Percentiles rank a stretch among this genome's conserved stretches.
Conservation (phyloP, 1,284 basidiomycete genomes). For the Wolfiporia cocos region DNA sequence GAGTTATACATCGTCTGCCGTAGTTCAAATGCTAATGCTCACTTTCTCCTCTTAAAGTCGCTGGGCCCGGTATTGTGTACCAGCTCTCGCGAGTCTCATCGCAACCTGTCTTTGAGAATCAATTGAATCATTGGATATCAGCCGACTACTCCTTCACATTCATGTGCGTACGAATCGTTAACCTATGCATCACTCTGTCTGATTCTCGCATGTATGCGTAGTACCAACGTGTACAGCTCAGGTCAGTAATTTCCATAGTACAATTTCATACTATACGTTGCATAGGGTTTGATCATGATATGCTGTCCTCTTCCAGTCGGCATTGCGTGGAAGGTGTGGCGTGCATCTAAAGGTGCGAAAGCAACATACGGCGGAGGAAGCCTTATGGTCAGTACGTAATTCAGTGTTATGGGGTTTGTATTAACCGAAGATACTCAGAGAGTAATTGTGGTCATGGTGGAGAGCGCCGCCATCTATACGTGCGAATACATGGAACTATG, state of each 20-base stretch:
- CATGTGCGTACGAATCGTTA: not conserved
- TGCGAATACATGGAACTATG: not conserved
- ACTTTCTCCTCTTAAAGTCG: not conserved
- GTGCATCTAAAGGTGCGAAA: not conserved
- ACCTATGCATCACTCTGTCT: not conserved
- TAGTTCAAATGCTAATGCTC: not conserved
- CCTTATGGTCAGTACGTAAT: not conserved
- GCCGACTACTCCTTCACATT: constrained; percentile 2
- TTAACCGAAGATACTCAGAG: too few relatives aligned
- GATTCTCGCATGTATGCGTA: not conserved
- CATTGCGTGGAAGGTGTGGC: constrained; percentile 3
- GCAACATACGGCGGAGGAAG: not conserved
- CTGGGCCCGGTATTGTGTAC: constrained; percentile 1
- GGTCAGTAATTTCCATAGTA: too few relatives aligned
- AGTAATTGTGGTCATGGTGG: constrained; percentile 1
- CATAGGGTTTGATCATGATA: not conserved
- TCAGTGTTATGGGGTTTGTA: not conserved
- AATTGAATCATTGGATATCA: not conserved
- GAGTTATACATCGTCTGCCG: not conserved
- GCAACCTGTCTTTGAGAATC: not conserved
- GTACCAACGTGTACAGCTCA: constrained; percentile 5
- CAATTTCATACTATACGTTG: too few relatives aligned
- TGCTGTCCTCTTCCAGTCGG: not conserved
- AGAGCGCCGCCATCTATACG: not conserved
- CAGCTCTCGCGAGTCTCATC: not conserved